Conservation (phyloP, 2,329 filamentous ascomycete genomes). For the Westerdykella ornata region DNA sequence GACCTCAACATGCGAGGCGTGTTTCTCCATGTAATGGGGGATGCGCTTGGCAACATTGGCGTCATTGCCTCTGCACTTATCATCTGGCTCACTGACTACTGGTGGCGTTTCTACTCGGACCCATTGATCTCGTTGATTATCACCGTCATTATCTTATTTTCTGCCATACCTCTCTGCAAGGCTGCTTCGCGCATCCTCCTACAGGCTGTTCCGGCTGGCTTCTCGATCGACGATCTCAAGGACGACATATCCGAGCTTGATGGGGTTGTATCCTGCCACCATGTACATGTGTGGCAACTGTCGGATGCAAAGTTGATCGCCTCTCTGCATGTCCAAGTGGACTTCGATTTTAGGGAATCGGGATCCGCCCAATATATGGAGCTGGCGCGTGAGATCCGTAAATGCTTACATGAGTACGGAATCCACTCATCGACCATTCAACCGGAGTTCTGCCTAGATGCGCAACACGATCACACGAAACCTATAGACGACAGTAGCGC, state of each 20-base stretch:
- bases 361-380: conserved; percentile 80
- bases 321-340: conserved; percentile 86
- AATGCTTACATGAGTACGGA: conserved; percentile 88
- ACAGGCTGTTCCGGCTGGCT: conserved; percentile 84
- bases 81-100: conserved; percentile 81
- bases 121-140: conserved; percentile 91
- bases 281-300: conserved; percentile 96
- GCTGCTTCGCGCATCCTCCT: conserved; percentile 82
- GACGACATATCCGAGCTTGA: conserved; percentile 81
- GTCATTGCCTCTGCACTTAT: conserved; percentile 64
- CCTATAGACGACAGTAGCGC: conserved; percentile 26
- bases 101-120: conserved; percentile 80
- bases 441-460: conserved; percentile 63
- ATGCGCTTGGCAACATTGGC: conserved; percentile 69
- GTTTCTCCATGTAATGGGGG: conserved; percentile 62
- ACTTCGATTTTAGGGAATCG: conserved; percentile 72
- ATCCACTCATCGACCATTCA: conserved; percentile 98
- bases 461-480: conserved; percentile 39
- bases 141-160: conserved; percentile 66
- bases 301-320: conserved; percentile 92
- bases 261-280: conserved; percentile 84
- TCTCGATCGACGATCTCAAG: conserved; percentile 83
- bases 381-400: conserved; percentile 71
- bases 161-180: conserved; percentile 70
- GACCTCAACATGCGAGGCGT: conserved; percentile 67